Conservation (phyloP, 805 yeast genomes). For the Yamadazyma philogaea region DNA sequence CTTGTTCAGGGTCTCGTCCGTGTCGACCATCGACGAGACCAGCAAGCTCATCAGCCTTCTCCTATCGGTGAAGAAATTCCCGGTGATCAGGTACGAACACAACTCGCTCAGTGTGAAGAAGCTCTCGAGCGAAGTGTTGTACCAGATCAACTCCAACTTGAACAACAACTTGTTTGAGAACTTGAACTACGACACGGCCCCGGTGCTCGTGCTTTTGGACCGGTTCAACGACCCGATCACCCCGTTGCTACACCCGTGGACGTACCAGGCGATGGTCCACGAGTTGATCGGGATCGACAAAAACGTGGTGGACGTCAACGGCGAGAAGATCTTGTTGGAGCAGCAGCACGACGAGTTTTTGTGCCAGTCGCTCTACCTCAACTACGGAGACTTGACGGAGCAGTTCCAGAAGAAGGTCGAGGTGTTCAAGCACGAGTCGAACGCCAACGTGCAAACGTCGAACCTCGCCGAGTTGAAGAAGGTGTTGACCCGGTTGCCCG, state of each 20-base stretch:
- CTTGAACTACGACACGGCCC: conserved; percentile 64
- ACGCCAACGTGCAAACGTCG: conserved; percentile 59
- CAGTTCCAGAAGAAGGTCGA: conserved; percentile 80
- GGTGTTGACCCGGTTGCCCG: conserved; percentile 91
- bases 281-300: conserved; percentile 81
- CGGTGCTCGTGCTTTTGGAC: conserved; percentile 73
- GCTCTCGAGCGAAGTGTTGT: conserved; percentile 64
- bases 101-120: conserved; percentile 63
- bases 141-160: conserved; percentile 52
- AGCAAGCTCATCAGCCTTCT: conserved; percentile 50
- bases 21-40: conserved; percentile 33
- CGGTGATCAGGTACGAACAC: conserved; percentile 73
- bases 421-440: conserved; percentile 76
- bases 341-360: conserved; percentile 73
- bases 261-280: conserved; percentile 96
- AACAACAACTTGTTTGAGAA: conserved; percentile 65
- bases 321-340: conserved; percentile 46
- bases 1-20: conserved; percentile 41
- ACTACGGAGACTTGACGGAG: conserved; percentile 94
- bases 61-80: conserved; percentile 72
- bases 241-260: conserved; percentile 93
- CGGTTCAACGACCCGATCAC: conserved; percentile 90
- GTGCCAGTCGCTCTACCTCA: conserved; percentile 75
- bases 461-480: conserved; percentile 87
- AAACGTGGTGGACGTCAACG: conserved; percentile 70